Conservation (phyloP, 805 yeast species). For the Candida verbasci region DNA sequence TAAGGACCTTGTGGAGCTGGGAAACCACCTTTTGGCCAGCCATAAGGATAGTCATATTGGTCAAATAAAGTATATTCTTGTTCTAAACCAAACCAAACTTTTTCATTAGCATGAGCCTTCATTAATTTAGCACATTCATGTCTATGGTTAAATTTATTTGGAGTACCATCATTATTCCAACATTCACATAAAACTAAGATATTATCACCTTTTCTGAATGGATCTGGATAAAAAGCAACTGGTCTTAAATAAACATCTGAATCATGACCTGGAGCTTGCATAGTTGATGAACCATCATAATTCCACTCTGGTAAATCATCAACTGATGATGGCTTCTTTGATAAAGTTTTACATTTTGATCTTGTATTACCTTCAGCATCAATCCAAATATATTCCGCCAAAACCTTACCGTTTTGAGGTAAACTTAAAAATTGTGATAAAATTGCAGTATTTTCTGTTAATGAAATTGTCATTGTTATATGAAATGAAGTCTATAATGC, state of each 20-base stretch:
- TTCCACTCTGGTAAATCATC: constrained; percentile 98
- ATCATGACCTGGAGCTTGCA: constrained; percentile 97
- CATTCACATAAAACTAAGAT: constrained; percentile 92
- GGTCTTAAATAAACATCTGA: constrained; percentile 95
- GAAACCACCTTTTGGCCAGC: constrained; percentile 99
- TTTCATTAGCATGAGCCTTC: constrained; percentile 81
- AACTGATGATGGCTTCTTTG: constrained; percentile 59
- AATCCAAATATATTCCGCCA: constrained; percentile 98
- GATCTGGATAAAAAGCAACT: constrained; percentile 92
- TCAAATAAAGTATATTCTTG: constrained; percentile 98
- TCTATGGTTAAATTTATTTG: constrained; percentile 98
- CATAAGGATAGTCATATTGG: constrained; percentile 83
- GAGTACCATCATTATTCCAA: constrained; percentile 98
- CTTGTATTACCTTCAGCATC: constrained; percentile 89
- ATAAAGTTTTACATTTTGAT: constrained; percentile 89
- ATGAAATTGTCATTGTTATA: constrained; percentile 26
- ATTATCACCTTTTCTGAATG: constrained; percentile 97
- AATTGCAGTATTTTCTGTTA: constrained; percentile 69
- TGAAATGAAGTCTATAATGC: background rate
- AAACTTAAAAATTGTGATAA: constrained; percentile 79
- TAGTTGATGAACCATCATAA: constrained; percentile 98
- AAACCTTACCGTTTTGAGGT: constrained; percentile 78
- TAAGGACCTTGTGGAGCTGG: constrained; percentile 99
- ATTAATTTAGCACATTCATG: constrained; percentile 93
- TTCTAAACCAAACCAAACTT: constrained; percentile 97